These are phyloP conservation scores for Hysterangium stoloniferum DNA, from an alignment of 768 basidiomycete species.

Conservation along the genomic window DNA sequence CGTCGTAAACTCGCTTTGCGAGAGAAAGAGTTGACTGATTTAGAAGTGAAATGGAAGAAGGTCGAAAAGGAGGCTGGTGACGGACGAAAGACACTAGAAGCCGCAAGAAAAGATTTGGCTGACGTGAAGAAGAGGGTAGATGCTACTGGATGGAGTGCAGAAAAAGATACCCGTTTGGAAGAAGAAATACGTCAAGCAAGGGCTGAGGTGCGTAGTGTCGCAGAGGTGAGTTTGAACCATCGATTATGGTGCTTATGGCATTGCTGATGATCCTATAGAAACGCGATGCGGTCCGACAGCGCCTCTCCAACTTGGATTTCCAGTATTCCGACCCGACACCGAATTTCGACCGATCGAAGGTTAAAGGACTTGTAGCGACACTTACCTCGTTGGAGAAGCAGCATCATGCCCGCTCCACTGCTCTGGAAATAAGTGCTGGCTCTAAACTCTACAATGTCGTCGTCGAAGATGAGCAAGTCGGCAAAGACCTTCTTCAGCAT, in stretches of 20 bases:
- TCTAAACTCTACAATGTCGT: conserved; percentile 89
- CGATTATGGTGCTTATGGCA: conserved; percentile 1
- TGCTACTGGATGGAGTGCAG: conserved; percentile 67
- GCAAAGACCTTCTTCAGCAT: conserved; percentile 74
- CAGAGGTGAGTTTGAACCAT: conserved; percentile 43
- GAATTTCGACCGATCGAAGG: conserved; percentile 74
- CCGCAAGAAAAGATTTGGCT: conserved; percentile 50
- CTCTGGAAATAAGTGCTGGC: conserved; percentile 89
- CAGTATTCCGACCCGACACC: conserved; percentile 71
- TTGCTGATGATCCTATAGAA: conserved; percentile 36
- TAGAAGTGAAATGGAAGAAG: conserved; percentile 76
- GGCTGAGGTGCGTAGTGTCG: conserved; percentile 44
- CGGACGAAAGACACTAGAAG: conserved; percentile 58
- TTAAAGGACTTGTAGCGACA: conserved; percentile 89
- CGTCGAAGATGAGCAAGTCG: conserved; percentile 84
- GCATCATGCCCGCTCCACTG: conserved; percentile 76
- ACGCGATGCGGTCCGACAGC: conserved; percentile 58
- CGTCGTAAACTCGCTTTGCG: conserved; percentile 67
- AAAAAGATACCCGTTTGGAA: conserved; percentile 58
- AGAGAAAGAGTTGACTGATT: conserved; percentile 67
- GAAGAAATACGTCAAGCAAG: conserved; percentile 42
- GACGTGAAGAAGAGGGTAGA: conserved; percentile 43
- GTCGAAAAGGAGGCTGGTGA: conserved; percentile 81
- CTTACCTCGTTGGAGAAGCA: conserved; percentile 67
- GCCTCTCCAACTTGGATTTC: conserved; percentile 71